A percentile compares a stretch with the other conserved stretches of the same genome.
Conservation (phyloP, 306 rosid species). For the Urtica urens region DNA sequence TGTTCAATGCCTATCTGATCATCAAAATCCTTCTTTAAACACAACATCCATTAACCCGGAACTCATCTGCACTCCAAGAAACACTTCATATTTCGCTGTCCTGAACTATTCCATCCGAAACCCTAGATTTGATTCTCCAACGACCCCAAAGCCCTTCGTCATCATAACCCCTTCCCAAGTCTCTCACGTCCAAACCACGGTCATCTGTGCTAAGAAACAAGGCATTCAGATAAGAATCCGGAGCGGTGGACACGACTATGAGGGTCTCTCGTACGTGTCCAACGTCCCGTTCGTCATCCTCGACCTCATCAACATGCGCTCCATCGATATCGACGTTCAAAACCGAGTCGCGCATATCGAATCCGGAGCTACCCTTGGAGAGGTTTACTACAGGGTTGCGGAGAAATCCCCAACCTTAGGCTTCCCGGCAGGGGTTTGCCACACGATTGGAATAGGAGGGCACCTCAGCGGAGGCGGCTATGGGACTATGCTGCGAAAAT, state of each 20-base stretch:
- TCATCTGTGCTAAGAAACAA: background rate
- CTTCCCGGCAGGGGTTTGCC: background rate
- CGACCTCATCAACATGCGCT: background rate
- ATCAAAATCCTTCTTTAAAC: too few species aligned
- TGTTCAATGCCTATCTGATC: too few species aligned
- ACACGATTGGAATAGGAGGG: background rate
- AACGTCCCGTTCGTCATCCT: background rate
- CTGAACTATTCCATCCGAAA: background rate
- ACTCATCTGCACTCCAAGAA: too few species aligned
- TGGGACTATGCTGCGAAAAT: background rate
- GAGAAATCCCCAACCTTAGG: background rate
- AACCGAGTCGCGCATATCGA: background rate
- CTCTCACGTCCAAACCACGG: background rate
- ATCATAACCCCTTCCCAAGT: background rate
- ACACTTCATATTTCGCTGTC: background rate
- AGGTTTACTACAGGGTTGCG: background rate
- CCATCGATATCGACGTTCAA: background rate
- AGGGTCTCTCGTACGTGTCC: background rate
- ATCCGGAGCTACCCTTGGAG: background rate
- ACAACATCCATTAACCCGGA: too few species aligned
- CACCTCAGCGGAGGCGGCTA: background rate
- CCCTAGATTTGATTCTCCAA: background rate
- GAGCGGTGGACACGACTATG: constrained; percentile 1
- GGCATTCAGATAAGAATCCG: background rate
- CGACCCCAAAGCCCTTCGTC: background rate